Conservation (phyloP, 1,139 yeast species). For the Geotrichum fermentans region DNA sequence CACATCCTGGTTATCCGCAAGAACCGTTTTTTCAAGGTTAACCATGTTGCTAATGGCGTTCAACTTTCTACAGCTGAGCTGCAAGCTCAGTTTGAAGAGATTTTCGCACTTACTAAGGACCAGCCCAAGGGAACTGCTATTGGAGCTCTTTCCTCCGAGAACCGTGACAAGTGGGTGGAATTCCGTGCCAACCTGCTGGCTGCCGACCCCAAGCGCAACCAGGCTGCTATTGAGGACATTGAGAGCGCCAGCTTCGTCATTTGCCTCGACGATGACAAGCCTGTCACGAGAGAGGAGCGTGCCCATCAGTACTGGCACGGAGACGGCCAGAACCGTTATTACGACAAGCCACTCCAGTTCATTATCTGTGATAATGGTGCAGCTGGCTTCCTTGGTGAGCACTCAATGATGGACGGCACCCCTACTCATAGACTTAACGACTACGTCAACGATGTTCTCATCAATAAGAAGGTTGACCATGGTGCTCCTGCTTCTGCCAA, state of each 20-base stretch:
- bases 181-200: constrained; percentile 56
- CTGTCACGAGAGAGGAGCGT: constrained; percentile 79
- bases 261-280: constrained; percentile 69
- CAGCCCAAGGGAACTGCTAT: constrained; percentile 50
- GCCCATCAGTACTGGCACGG: constrained; percentile 93
- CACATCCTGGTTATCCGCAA: constrained; percentile 70
- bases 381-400: constrained; percentile 94
- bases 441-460: constrained; percentile 56
- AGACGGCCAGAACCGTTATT: constrained; percentile 82
- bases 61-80: constrained; percentile 58
- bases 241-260: constrained; percentile 79
- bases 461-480: constrained; percentile 43
- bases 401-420: constrained; percentile 97
- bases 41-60: constrained; percentile 49
- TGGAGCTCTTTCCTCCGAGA: constrained; percentile 77
- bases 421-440: constrained; percentile 89
- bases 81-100: constrained; percentile 57
- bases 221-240: constrained; percentile 59
- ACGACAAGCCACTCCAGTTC: constrained; percentile 88
- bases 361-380: constrained; percentile 76
- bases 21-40: constrained; percentile 78
- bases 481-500: constrained; percentile 28
- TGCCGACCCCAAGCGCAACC: constrained; percentile 49
- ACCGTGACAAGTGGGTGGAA: constrained; percentile 77
- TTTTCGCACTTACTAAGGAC: constrained; percentile 45